Base-by-base conservation (phyloP, 2,329 filamentous ascomycete genomes). In the Alternaria triticina region DNA sequence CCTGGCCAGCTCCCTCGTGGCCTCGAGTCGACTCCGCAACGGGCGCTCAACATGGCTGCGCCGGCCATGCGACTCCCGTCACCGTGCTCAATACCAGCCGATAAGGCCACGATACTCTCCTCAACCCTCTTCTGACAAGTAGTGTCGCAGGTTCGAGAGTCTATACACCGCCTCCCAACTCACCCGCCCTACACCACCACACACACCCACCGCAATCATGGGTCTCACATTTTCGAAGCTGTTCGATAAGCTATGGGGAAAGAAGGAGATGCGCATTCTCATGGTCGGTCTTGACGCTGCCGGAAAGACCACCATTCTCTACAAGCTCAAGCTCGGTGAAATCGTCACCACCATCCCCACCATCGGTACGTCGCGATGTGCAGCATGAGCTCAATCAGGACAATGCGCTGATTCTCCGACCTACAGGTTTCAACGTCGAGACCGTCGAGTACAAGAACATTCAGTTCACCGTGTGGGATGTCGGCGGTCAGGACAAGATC, bases 381-480 rank as follows among this genome's bases (percentile, higher is more conserved):
- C 51, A 40, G 47, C 46, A 66, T 54, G 46, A 58, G 13, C 10
- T 10, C 12, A 49, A 55, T 44, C 36, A 22, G 36, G 47, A 50
- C 43, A 57, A 59, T 54, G 66, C 67, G 72, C 76, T 79, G 67
- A 79, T 71, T 57, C 54, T 22, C 44, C 57, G 58, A 23, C 22
- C 9, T 45, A 54, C 73, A 84, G 84, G 95, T 74, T 98, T 98
- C 88, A 98, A 98, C 87, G 96, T 98, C 82, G 95, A 98, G 87
- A 97, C 94, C 5, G 94, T 98, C 76, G 96, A 94, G 72, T 97
- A 97, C 87, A 97, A 97, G 88, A 98, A 98, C 82, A 94, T 97
- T 83, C 96, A 97, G 84, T 98, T 98, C 86, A 98, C 96, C 77
- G 95, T 98, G 68, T 98, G 95, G 95, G 95, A 98, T 85, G 95